phyloP scores from a whole-genome alignment of 345 rosid genomes.

The Gossypium longicalyx region DNA sequence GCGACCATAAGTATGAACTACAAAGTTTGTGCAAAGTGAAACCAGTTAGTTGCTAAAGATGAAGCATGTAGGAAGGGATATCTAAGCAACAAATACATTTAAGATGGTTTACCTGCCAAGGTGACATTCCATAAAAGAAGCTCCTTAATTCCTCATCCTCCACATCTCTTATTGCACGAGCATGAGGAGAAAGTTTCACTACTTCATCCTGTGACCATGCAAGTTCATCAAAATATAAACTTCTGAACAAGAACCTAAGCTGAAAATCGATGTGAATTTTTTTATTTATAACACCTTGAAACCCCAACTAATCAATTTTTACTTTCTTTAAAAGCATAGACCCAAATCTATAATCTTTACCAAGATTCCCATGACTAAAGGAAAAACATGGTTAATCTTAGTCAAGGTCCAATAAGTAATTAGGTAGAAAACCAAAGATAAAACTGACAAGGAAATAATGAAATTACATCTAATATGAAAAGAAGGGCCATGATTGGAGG shows the following conservation, averaged over 20 bases:
- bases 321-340: background rate
- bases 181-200: constrained; percentile 91
- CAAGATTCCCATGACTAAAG: background rate
- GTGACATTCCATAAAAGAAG: constrained; percentile 97
- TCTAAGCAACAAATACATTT: background rate
- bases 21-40: constrained; percentile 11
- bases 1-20: constrained; percentile 79
- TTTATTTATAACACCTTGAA: background rate
- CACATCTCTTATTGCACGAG: constrained; percentile 96
- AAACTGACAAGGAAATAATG: background rate
- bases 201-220: constrained; percentile 75
- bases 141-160: constrained; percentile 94
- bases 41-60: background rate
- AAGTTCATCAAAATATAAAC: constrained; percentile 14
- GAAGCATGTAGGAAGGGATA: background rate
- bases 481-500: constrained; percentile 98
- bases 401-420: background rate
- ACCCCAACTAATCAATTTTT: background rate
- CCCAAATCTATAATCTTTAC: background rate
- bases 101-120: constrained; percentile 67
- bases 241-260: background rate
- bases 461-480: constrained; percentile 74
- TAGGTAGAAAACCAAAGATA: background rate
- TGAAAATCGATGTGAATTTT: background rate
- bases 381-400: background rate